These are phyloP conservation scores for Amaranthus cruentus DNA, from an alignment of 148 eudicot species.

Conservation along the genomic window DNA sequence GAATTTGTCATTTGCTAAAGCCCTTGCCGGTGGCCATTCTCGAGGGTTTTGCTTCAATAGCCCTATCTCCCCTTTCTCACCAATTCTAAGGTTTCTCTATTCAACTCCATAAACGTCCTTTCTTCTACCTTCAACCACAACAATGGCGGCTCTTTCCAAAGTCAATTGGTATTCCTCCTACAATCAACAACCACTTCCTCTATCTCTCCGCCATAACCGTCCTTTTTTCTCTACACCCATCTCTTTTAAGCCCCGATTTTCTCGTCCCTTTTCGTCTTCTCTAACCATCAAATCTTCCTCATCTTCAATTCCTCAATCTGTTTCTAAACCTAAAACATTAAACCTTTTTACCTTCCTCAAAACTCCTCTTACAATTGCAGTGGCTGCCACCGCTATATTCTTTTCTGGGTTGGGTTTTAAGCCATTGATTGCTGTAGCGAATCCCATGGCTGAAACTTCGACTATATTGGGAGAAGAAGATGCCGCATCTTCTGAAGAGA, in stretches of 20 bases:
- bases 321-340: slow-evolving; percentile 12
- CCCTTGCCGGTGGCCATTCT: too few relatives aligned
- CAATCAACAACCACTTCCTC: slow-evolving; percentile 21
- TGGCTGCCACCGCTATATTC: slow-evolving; percentile 52
- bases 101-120: background rate
- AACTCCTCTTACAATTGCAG: slow-evolving; percentile 39
- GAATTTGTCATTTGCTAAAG: too few relatives aligned
- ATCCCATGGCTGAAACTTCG: slow-evolving; percentile 4
- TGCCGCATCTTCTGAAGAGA: slow-evolving; percentile 28
- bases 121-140: slow-evolving; percentile 13
- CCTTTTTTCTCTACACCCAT: slow-evolving; percentile 31
- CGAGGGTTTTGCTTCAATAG: background rate
- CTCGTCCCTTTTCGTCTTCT: background rate
- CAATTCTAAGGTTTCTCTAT: background rate
- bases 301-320: slow-evolving; percentile 1
- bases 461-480: slow-evolving; percentile 4
- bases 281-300: slow-evolving; percentile 14
- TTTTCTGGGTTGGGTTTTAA: slow-evolving; percentile 31
- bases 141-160: slow-evolving; percentile 33
- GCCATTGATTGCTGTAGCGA: slow-evolving; percentile 28
- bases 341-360: slow-evolving; percentile 37
- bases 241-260: slow-evolving; percentile 26
- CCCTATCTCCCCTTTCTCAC: background rate
- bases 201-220: slow-evolving; percentile 31
- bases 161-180: background rate